A percentile compares a stretch with the other conserved stretches of the same genome.
Conservation (phyloP, 2,329 filamentous ascomycete genomes). For the Aspergillus alliaceus region DNA sequence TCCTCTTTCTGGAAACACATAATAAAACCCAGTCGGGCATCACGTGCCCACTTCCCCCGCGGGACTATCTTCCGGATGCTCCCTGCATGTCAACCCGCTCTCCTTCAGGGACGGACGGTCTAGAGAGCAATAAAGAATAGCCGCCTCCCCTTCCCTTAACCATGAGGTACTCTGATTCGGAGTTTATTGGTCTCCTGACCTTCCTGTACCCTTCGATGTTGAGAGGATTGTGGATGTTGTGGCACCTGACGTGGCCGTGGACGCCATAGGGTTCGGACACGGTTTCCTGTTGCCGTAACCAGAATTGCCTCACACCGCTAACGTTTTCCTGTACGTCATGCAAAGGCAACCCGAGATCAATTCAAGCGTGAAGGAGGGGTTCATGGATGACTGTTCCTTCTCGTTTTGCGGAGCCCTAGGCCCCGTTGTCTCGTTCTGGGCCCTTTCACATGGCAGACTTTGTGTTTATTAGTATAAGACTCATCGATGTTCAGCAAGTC, state of each 20-base stretch:
- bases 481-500: neutral
- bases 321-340: constrained; percentile 19
- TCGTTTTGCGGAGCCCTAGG: neutral
- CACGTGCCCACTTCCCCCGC: neutral
- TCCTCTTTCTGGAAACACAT: neutral
- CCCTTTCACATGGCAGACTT: neutral
- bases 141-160: too few relatives aligned
- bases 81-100: neutral
- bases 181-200: too few relatives aligned
- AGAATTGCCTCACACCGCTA: constrained; percentile 13
- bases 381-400: neutral
- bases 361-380: neutral
- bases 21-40: neutral
- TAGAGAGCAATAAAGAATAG: too few relatives aligned
- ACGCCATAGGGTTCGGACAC: constrained; percentile 11
- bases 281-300: constrained; percentile 13
- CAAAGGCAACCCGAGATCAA: constrained; percentile 8
- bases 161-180: too few relatives aligned
- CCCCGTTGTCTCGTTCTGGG: neutral
- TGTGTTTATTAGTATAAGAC: constrained; percentile 1
- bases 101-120: neutral
- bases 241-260: neutral
- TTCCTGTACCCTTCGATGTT: neutral
- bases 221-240: too few relatives aligned
- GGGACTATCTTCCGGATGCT: neutral